Base-by-base conservation (phyloP, 2,329 filamentous ascomycete species). In the Aaosphaeria arxii region DNA sequence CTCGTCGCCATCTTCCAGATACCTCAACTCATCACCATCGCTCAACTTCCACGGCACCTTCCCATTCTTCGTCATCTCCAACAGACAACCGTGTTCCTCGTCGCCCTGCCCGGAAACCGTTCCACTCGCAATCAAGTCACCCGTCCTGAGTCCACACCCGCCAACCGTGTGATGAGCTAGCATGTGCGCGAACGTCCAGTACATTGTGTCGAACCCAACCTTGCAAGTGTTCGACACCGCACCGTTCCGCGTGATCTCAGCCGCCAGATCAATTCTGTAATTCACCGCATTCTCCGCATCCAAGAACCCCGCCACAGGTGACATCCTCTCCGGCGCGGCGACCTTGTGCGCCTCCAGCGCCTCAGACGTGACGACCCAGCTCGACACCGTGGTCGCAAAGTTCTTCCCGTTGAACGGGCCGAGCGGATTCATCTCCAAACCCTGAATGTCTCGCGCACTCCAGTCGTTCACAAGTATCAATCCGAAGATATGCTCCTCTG, bases 391-490 rank as follows among this genome's bases (percentile, higher is more conserved):
- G 0, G 82, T 86, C 5, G 74, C 77, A 40, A 85, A 83, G 31
- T 76, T 78, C 61, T 86, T 87, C 2, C 77, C 75, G 44, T 84
- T 83, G 45, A 85, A 74, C 0, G 83, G 83, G 0, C 83, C 83
- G 0, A 85, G 66, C 0, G 82, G 82, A 3, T 70, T 71, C 81
- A 85, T 85, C 55, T 86, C 83, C 24, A 81, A 70, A 0, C 67
- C 74, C 61, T 86, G 83, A 17, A 86, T 81, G 58, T 86, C 83
- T n/a, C 82, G 72, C 17, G 81, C 78, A 13, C 50, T 78, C 83
- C 83, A 86, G 52, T 86, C 82, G 52, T 86, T 86, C 9, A 86
- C 57, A 35, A 86, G 64, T 0, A 83, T 77, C n/a, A 84, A 70
- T 0, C 83, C 83, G 59, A 86, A 85, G 11, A 85, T 81, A 53